A percentile compares a stretch with the other conserved stretches of the same genome.
phyloP scores from a whole-genome alignment of 2,329 filamentous ascomycete species.

The Aspergillus ochraceoroseus region DNA sequence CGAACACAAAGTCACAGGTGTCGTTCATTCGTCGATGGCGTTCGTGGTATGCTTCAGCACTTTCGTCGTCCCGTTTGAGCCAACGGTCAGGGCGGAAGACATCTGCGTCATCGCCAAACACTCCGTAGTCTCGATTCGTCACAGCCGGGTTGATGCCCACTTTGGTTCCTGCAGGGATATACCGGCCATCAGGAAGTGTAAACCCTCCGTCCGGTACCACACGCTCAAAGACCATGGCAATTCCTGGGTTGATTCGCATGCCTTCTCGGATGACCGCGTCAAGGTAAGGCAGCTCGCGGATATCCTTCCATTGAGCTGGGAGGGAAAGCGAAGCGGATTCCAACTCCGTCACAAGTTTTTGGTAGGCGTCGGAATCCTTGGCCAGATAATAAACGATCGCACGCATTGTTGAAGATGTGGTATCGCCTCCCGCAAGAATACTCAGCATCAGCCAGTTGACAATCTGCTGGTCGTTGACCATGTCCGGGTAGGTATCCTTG shows the following conservation, averaged over 20 bases:
- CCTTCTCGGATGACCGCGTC: constrained; percentile 52
- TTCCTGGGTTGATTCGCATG: constrained; percentile 47
- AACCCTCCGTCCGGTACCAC: constrained; percentile 41
- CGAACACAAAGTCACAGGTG: constrained; percentile 44
- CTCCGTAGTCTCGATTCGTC: constrained; percentile 36
- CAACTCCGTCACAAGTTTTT: constrained; percentile 8
- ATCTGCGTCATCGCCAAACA: constrained; percentile 47
- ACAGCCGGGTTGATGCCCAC: constrained; percentile 38
- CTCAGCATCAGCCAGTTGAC: constrained; percentile 29
- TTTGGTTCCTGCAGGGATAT: constrained; percentile 35
- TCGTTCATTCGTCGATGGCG: constrained; percentile 40
- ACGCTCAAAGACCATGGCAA: constrained; percentile 50
- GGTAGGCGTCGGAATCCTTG: constrained; percentile 20
- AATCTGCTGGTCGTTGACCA: constrained; percentile 27
- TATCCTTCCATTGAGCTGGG: constrained; percentile 13
- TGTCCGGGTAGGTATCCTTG: constrained; percentile 20
- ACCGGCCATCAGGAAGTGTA: constrained; percentile 29
- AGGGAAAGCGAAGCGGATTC: constrained; percentile 4
- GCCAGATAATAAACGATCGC: constrained; percentile 33
- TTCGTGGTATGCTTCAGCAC: constrained; percentile 29
- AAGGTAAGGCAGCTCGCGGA: constrained; percentile 41
- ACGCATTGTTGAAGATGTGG: constrained; percentile 32
- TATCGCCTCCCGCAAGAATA: constrained; percentile 35
- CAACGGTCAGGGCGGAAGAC: constrained; percentile 48
- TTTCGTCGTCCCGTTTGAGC: constrained; percentile 38